Evolutionary conservation across 805 yeast species (phyloP).

Genomic region (Schwanniomyces vanrijiae): DNA sequence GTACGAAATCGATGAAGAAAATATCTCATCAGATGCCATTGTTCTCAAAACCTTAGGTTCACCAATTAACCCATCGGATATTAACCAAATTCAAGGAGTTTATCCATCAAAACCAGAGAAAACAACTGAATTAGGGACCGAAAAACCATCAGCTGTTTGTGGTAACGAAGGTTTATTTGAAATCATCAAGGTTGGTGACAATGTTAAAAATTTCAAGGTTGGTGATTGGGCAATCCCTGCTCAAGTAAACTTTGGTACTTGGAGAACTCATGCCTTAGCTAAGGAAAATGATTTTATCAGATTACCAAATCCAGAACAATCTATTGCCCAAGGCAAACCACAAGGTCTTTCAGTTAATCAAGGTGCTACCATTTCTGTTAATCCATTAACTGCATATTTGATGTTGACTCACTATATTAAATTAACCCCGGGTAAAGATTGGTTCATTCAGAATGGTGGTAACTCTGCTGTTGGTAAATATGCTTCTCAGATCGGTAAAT

Average conservation of each 20-base stretch:
- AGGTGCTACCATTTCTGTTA: slow-evolving; percentile 89
- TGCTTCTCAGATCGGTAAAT: slow-evolving; percentile 83
- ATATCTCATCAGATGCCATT: slow-evolving; percentile 35
- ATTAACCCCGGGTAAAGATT: slow-evolving; percentile 64
- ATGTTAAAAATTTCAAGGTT: slow-evolving; percentile 44
- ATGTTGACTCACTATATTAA: slow-evolving; percentile 72
- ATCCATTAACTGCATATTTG: slow-evolving; percentile 90
- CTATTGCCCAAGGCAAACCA: slow-evolving; percentile 36
- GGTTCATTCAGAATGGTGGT: slow-evolving; percentile 96
- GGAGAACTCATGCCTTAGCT: slow-evolving; percentile 71
- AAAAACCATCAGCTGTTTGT: slow-evolving; percentile 72
- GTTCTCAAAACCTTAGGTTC: slow-evolving; percentile 39
- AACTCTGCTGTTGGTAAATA: slow-evolving; percentile 92
- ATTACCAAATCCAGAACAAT: slow-evolving; percentile 53
- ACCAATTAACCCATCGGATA: slow-evolving; percentile 45
- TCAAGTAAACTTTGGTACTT: slow-evolving; percentile 82
- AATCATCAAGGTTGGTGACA: slow-evolving; percentile 68
- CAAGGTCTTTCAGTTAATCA: slow-evolving; percentile 43
- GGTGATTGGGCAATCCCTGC: slow-evolving; percentile 93
- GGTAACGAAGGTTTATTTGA: slow-evolving; percentile 95
- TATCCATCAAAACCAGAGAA: slow-evolving; percentile 50
- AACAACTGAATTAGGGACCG: slow-evolving; percentile 53
- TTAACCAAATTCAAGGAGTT: slow-evolving; percentile 48
- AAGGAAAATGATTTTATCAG: slow-evolving; percentile 52
- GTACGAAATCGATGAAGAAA: slow-evolving; percentile 48